phyloP scores from a whole-genome alignment of 164 flowering plant genomes.

The Chimonanthus praecox region DNA sequence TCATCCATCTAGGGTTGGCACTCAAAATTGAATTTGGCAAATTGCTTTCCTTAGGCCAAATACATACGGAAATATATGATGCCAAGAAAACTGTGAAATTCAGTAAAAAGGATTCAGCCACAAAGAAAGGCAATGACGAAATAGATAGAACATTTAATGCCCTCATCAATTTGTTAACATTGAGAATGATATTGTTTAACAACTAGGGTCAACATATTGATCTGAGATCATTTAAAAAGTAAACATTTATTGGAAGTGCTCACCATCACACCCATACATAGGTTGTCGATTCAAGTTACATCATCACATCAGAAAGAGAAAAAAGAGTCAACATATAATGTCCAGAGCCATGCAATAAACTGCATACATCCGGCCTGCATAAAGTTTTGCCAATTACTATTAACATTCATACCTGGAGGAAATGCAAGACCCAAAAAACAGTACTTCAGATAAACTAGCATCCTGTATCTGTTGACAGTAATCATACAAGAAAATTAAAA shows the following conservation, averaged over 20 bases:
- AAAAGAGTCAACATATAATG: not conserved
- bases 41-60: too few relatives aligned
- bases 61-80: not conserved
- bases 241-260: too few relatives aligned
- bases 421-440: constrained; percentile 96
- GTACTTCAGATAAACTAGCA: constrained; percentile 94
- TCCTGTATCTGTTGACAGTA: constrained; percentile 66
- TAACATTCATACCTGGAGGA: constrained; percentile 71
- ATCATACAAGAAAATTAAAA: constrained; percentile 3
- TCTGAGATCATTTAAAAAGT: too few relatives aligned
- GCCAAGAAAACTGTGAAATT: not conserved
- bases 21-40: too few relatives aligned
- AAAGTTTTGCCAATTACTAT: not conserved
- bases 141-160: not conserved
- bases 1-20: too few relatives aligned
- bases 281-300: too few relatives aligned
- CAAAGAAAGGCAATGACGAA: not conserved
- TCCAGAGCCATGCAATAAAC: not conserved
- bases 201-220: not conserved
- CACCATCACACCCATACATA: too few relatives aligned
- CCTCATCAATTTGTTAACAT: not conserved
- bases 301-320: not conserved
- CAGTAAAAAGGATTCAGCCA: not conserved
- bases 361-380: not conserved
- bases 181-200: not conserved